Evolutionary conservation across 2,329 filamentous ascomycete genomes (phyloP), one percentile per base, ranked within the genome.

Genomic region (Amylocarpus encephaloides): DNA sequence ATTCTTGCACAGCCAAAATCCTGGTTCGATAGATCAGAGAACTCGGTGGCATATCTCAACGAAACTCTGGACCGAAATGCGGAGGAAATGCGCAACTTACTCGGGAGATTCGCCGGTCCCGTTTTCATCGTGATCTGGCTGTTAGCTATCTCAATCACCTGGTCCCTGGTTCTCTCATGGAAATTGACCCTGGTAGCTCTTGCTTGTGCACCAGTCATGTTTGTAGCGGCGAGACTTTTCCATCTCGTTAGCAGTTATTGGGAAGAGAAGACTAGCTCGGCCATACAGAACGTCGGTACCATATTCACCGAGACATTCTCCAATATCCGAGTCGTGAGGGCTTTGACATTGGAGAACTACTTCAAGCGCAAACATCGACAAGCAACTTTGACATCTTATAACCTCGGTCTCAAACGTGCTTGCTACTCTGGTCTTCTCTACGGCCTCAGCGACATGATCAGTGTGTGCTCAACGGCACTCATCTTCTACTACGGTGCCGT

Each of bases 41-140:
- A 93, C 65, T 79, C 77, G 0, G 71, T 85, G 0, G 72, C 74
- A 1, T 73, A 75, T 1, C 74, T 97, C 38, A 81, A 76, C 1
- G 82, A 88, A 53, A 85, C 78, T 40, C 75, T 97, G 0, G 88
- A 95, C 61, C 79, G 85, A 13, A 87, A 88, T 60, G 86, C 85
- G 0, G 90, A 97, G 64, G 89, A 95, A 64, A 91, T 93, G 79
- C 79, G 87, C 7, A 90, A 88, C 59, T 71, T 97, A 0, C 75
- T 95, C 0, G 86, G 87, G 1, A 79, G 86, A 1, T 95, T 95
- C 62, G 75, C 84, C 0, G 85, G 86, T 1, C 80, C 86, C 47
- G 67, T 85, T 1, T 73, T 91, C 12, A 79, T 85, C 9, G 82
- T 86, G 3, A 63, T 73, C 0, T 68, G 80, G 46, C 91, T 95